Base-by-base conservation (phyloP, 2,329 filamentous ascomycete species). In the Curvularia sp. region DNA sequence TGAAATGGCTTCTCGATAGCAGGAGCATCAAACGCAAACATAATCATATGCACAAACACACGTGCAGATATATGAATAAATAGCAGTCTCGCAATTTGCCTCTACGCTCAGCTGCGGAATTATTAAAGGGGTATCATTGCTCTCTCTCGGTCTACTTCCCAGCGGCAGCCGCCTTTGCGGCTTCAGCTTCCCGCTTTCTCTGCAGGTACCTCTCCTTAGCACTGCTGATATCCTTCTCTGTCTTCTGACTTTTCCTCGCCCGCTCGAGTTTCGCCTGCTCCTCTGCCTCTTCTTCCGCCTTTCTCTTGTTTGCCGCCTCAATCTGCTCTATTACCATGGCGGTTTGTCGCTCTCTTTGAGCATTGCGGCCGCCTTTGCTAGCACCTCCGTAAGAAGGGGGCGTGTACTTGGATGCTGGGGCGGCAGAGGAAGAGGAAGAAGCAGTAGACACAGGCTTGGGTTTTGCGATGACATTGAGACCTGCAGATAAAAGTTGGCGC, bases 161-260 rank as follows among this genome's bases (percentile, higher is more conserved):
- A 12, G 62, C 58, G 8, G 63, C 61, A 13, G 68, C 87, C 70
- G 90, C 88, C 65, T 91, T 90, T 1, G 89, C 88, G 71, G 89
- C 89, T 60, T 90, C 90, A 0, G 88, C 89, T 57, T 90, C 89
- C 69, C 81, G 83, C 80, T 93, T 94, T 72, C 91, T 83, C 55
- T 90, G 89, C 54, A 95, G 80, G 75, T 93, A 95, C 66, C 91
- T 83, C 78, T 93, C 91, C 76, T 87, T 91, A 1, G 91, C 91
- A 70, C 89, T 89, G 69, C 85, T 89, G 61, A 94, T 89, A 50
- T 94, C 91, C 18, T 82, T 80, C 49, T 88, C 86, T 0, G 91
- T 94, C 84, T 95, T 95, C 69, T 86, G 84, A 66, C 88, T 90
- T 84, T 94, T 95, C 35, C 86, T 81, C 15, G 85, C 85, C 57